These are phyloP conservation scores for Rhynchospora breviuscula DNA, from an alignment of 176 grass and related monocot species.

Conservation along the genomic window DNA sequence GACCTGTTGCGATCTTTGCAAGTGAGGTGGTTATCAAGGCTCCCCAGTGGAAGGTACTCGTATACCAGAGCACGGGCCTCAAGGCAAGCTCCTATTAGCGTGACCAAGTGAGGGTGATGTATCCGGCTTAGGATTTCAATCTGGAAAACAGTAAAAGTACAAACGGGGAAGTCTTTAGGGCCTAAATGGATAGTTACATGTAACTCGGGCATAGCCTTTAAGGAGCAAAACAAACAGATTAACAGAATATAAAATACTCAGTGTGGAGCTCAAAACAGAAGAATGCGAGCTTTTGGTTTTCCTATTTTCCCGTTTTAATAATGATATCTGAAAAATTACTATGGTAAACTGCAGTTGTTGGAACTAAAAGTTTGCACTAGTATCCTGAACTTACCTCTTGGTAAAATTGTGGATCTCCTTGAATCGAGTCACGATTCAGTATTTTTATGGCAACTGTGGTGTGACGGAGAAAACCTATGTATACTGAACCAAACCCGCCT, in stretches of 20 bases:
- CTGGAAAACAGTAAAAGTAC: constrained; percentile 42
- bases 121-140: constrained; percentile 47
- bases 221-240: no score
- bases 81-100: constrained; percentile 54
- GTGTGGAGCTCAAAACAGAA: no score
- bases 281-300: neutral
- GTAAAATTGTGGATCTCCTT: constrained; percentile 52
- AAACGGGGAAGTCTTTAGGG: no score
- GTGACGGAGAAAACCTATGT: constrained; percentile 63
- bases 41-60: constrained; percentile 53
- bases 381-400: constrained; percentile 51
- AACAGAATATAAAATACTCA: no score
- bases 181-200: no score
- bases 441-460: constrained; percentile 67
- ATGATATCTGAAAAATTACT: neutral
- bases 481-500: constrained; percentile 63
- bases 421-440: constrained; percentile 38
- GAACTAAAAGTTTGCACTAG: neutral
- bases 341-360: no score
- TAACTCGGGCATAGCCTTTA: no score
- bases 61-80: constrained; percentile 51
- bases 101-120: constrained; percentile 70
- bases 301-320: neutral
- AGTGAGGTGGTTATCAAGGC: constrained; percentile 54
- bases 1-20: constrained; percentile 20